Percentiles rank a stretch among this genome's conserved stretches.
These are phyloP conservation scores for Blastomyces emzantsi DNA, from an alignment of 2,329 filamentous ascomycete species.

Conservation along the genomic window DNA sequence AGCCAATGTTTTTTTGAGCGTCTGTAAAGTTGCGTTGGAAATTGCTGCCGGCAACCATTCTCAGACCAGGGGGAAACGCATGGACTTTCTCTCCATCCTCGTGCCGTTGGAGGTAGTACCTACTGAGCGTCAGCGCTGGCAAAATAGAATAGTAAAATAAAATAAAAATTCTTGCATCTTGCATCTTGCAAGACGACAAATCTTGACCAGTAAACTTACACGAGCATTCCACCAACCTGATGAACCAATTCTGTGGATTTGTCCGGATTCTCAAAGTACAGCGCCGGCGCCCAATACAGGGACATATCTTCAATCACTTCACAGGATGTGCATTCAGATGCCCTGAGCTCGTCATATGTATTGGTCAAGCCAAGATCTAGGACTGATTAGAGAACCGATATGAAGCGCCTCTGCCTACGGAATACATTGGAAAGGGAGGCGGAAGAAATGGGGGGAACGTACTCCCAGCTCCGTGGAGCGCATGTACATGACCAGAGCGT, in stretches of 20 bases:
- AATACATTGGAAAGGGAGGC: not conserved
- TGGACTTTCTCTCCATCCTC: not conserved
- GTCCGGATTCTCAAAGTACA: not conserved
- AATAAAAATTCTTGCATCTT: no score
- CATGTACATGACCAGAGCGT: not conserved
- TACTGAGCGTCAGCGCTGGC: not conserved
- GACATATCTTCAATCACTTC: not conserved
- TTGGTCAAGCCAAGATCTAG: conserved; percentile 1
- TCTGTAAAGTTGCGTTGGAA: conserved; percentile 15
- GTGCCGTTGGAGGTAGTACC: not conserved
- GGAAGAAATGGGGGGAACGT: not conserved
- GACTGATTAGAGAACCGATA: not conserved
- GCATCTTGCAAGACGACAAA: not conserved
- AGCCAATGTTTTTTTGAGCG: conserved; percentile 44
- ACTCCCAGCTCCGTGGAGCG: not conserved
- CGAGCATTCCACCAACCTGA: not conserved
- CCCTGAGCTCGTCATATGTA: not conserved
- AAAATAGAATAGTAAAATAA: not conserved
- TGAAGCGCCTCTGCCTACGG: not conserved
- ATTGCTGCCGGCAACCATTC: conserved; percentile 20
- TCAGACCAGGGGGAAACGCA: conserved; percentile 21
- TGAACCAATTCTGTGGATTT: not conserved
- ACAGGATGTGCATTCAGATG: not conserved
- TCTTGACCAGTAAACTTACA: not conserved
- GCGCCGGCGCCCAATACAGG: not conserved